phyloP scores from a whole-genome alignment of 305 asterid genomes.

The Solanum hybrid region DNA sequence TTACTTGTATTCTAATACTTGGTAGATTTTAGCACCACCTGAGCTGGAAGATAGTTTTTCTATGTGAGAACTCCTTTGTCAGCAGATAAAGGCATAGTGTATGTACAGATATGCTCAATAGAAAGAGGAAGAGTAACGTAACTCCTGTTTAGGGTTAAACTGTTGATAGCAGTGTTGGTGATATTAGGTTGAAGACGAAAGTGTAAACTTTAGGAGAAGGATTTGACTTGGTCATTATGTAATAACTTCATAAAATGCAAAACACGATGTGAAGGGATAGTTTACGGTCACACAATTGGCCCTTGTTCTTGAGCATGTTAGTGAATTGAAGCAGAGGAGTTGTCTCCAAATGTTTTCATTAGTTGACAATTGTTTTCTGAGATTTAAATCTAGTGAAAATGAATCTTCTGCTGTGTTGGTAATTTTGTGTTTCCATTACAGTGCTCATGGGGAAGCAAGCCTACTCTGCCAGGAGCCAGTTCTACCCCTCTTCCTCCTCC shows the following conservation, averaged over 20 bases:
- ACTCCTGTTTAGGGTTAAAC: neutral
- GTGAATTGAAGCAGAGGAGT: neutral
- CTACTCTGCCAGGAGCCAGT: conserved; percentile 72
- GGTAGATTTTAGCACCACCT: neutral
- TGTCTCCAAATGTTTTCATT: neutral
- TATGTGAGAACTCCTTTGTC: neutral
- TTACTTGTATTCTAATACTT: neutral
- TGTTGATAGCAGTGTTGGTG: neutral
- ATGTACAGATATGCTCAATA: neutral
- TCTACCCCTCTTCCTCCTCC: conserved; percentile 87
- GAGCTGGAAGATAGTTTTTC: neutral
- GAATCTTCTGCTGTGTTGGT: neutral
- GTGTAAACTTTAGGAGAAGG: neutral
- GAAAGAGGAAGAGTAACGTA: neutral
- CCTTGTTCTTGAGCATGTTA: neutral
- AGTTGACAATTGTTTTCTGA: neutral
- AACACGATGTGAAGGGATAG: neutral
- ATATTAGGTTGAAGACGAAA: neutral
- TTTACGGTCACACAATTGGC: neutral
- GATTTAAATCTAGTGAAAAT: neutral
- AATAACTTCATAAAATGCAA: neutral
- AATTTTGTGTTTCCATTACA: conserved; percentile 10
- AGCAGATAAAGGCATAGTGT: neutral
- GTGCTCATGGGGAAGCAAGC: conserved; percentile 98
- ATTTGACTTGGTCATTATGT: neutral